Evolutionary conservation across 2,329 filamentous ascomycete genomes (phyloP).

Genomic region (Aspergillus nomiae): DNA sequence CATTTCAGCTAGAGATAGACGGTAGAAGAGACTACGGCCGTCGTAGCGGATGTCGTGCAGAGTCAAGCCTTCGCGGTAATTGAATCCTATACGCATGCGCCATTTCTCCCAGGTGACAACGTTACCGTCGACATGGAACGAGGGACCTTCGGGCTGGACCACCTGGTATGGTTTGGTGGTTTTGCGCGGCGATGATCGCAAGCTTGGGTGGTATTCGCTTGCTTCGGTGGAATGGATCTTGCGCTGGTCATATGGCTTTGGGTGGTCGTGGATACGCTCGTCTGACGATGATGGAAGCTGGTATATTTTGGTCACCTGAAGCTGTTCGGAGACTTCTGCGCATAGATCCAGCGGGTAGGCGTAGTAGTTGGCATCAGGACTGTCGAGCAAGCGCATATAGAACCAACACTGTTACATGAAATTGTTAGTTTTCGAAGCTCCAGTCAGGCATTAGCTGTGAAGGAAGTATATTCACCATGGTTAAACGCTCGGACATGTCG

Average conservation of each 20-base stretch:
- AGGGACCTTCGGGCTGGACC: constrained; percentile 39
- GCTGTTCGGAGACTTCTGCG: constrained; percentile 53
- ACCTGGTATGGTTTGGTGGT: constrained; percentile 41
- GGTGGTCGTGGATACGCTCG: constrained; percentile 41
- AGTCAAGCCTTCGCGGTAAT: constrained; percentile 48
- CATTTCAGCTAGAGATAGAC: constrained; percentile 47
- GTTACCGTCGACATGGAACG: constrained; percentile 34
- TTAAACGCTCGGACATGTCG: constrained; percentile 49
- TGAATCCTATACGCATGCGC: constrained; percentile 47
- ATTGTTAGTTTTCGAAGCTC: not conserved
- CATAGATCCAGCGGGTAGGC: constrained; percentile 59
- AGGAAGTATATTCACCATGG: constrained; percentile 45
- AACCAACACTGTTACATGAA: constrained; percentile 30
- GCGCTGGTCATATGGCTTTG: constrained; percentile 36
- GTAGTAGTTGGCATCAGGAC: constrained; percentile 58
- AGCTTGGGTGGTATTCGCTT: constrained; percentile 39
- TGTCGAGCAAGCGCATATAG: constrained; percentile 43
- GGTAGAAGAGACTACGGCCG: constrained; percentile 43
- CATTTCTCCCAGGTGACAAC: constrained; percentile 47
- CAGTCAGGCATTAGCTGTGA: not conserved
- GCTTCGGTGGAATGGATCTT: constrained; percentile 17
- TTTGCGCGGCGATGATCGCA: constrained; percentile 32
- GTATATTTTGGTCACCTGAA: constrained; percentile 54
- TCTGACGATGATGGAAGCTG: constrained; percentile 48
- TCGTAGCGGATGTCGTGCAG: constrained; percentile 46